These are phyloP conservation scores for Fragaria vesca DNA, from an alignment of 306 rosid genomes.

Conservation along the genomic window DNA sequence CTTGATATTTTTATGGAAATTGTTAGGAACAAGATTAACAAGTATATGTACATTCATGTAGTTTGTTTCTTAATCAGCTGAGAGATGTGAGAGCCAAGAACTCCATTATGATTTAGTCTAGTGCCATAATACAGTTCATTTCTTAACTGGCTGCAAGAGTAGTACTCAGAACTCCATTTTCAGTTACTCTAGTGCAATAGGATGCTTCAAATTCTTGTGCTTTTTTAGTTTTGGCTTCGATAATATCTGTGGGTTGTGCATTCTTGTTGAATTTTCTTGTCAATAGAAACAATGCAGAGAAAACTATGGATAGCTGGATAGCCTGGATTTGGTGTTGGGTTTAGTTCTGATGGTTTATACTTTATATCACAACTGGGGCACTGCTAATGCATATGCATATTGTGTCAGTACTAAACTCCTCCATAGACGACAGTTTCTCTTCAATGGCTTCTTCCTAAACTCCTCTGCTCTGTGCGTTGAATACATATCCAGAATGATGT, in stretches of 20 bases:
- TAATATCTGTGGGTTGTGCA: neutral
- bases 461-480: neutral
- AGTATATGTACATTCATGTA: constrained; percentile 11
- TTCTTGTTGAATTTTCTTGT: too few species aligned
- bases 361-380: neutral
- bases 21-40: constrained; percentile 18
- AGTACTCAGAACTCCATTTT: neutral
- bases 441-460: too few species aligned
- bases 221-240: neutral
- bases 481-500: too few species aligned
- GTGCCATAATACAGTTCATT: neutral
- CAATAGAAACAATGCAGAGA: neutral
- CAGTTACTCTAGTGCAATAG: neutral
- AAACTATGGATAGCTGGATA: neutral
- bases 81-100: neutral
- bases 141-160: constrained; percentile 11
- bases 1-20: constrained; percentile 13
- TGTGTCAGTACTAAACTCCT: too few species aligned
- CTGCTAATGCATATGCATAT: neutral
- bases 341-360: too few species aligned
- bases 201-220: neutral
- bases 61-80: constrained; percentile 14
- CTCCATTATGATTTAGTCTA: neutral
- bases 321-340: neutral
- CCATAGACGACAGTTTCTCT: too few species aligned